phyloP scores from a whole-genome alignment of 1,284 basidiomycete genomes.

The Ustilago hordei region DNA sequence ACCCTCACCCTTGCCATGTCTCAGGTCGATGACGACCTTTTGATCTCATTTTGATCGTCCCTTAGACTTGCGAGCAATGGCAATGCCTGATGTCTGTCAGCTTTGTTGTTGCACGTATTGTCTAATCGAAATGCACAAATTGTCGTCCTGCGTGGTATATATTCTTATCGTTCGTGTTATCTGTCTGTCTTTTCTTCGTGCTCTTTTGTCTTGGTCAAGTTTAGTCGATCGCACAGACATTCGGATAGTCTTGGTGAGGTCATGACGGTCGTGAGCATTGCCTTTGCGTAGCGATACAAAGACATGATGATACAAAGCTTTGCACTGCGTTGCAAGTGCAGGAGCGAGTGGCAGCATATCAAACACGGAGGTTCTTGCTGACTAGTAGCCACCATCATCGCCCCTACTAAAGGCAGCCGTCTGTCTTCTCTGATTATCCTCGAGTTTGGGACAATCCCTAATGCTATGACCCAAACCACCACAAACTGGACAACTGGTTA shows the following conservation, averaged over 20 bases:
- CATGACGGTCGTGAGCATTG: neutral
- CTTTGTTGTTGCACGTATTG: neutral
- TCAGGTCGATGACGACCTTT: constrained; percentile 34
- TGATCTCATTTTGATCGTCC: constrained; percentile 15
- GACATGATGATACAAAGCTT: neutral
- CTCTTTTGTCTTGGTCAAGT: no score
- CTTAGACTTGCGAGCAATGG: neutral
- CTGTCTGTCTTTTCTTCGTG: neutral
- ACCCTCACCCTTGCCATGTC: constrained; percentile 19
- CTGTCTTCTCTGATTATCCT: constrained; percentile 81
- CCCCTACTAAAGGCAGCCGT: constrained; percentile 45
- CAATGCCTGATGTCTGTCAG: constrained; percentile 13
- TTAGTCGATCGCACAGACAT: no score
- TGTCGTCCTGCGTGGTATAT: constrained; percentile 48
- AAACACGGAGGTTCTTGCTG: no score
- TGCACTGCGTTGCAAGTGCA: neutral
- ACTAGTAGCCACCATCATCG: constrained; percentile 44
- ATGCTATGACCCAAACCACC: constrained; percentile 96
- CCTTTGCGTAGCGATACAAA: neutral
- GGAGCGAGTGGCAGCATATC: no score
- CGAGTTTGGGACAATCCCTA: constrained; percentile 93
- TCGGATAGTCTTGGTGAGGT: no score
- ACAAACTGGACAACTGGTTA: constrained; percentile 93
- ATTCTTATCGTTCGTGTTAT: neutral
- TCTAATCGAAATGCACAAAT: constrained; percentile 29